phyloP scores from a whole-genome alignment of 129 eudicot species.

The Artemisia tridentata region DNA sequence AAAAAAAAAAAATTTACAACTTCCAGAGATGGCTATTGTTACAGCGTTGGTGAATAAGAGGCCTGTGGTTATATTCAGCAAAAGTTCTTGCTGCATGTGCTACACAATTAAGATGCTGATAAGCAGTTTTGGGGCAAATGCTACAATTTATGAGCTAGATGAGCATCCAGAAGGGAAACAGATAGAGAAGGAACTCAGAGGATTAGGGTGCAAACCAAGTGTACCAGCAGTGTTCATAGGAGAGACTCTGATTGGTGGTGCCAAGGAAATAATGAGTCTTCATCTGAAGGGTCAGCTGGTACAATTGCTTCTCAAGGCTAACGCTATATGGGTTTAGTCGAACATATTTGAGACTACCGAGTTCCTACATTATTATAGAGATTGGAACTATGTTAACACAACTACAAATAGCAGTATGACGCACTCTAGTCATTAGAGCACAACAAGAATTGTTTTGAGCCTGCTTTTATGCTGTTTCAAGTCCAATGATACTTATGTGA shows the following conservation, averaged over 20 bases:
- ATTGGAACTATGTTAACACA: conserved; percentile 14
- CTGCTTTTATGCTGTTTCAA: conserved; percentile 5
- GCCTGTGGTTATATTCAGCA: conserved; percentile 68
- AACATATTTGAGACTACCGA: not conserved
- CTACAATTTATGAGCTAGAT: conserved; percentile 62
- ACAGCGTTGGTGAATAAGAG: conserved; percentile 44
- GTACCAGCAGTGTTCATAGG: conserved; percentile 77
- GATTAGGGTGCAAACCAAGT: conserved; percentile 53
- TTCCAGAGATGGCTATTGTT: conserved; percentile 41
- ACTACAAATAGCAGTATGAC: conserved; percentile 12
- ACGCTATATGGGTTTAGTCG: conserved; percentile 75
- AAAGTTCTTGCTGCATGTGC: conserved; percentile 62
- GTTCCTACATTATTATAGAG: conserved; percentile 6
- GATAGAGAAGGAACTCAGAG: conserved; percentile 50
- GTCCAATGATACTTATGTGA: conserved; percentile 14
- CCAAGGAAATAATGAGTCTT: conserved; percentile 77
- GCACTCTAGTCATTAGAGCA: conserved; percentile 18
- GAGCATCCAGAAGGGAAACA: conserved; percentile 57
- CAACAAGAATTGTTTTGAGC: conserved; percentile 3
- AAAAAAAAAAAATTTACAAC: not conserved
- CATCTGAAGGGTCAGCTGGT: conserved; percentile 64
- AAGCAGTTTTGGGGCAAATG: conserved; percentile 65
- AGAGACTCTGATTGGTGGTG: conserved; percentile 61
- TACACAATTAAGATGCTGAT: conserved; percentile 62
- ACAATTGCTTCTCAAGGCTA: conserved; percentile 65